Conservation (phyloP, 345 rosid species). For the Excoecaria agallocha region DNA sequence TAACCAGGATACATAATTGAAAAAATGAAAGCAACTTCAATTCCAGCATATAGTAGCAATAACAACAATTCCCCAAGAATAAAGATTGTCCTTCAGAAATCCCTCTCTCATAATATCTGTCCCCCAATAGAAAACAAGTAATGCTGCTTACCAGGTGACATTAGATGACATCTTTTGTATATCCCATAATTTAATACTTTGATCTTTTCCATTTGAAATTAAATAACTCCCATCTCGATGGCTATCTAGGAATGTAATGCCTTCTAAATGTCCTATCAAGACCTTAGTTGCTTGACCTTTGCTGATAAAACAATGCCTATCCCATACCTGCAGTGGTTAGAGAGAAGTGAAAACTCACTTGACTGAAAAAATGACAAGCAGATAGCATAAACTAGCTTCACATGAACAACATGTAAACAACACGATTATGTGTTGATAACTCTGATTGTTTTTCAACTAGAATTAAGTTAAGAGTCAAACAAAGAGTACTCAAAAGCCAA, state of each 20-base stretch:
- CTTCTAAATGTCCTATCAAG: constrained; percentile 65
- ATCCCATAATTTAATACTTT: constrained; percentile 71
- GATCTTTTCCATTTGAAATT: constrained; percentile 76
- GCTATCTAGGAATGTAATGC: constrained; percentile 63
- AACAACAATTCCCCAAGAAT: neutral
- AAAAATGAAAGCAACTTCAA: neutral
- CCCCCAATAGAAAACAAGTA: neutral
- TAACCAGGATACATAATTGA: neutral
- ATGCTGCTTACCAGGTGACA: constrained; percentile 29
- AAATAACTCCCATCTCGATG: constrained; percentile 67
- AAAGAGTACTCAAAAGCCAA: neutral
- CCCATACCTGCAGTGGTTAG: constrained; percentile 53
- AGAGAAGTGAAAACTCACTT: neutral
- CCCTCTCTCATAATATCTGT: neutral
- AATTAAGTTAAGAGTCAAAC: neutral
- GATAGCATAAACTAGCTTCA: constrained; percentile 1
- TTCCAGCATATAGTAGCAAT: neutral
- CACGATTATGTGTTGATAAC: neutral
- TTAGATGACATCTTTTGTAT: constrained; percentile 60
- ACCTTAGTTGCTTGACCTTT: constrained; percentile 54
- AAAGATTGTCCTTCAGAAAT: neutral
- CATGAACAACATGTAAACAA: neutral
- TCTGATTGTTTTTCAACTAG: neutral
- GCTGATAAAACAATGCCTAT: constrained; percentile 52
- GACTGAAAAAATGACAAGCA: constrained; percentile 1